Evolutionary conservation across 1,284 basidiomycete species (phyloP), one percentile per base, ranked within the genome.

Genomic region (Farysia itapuensis): DNA sequence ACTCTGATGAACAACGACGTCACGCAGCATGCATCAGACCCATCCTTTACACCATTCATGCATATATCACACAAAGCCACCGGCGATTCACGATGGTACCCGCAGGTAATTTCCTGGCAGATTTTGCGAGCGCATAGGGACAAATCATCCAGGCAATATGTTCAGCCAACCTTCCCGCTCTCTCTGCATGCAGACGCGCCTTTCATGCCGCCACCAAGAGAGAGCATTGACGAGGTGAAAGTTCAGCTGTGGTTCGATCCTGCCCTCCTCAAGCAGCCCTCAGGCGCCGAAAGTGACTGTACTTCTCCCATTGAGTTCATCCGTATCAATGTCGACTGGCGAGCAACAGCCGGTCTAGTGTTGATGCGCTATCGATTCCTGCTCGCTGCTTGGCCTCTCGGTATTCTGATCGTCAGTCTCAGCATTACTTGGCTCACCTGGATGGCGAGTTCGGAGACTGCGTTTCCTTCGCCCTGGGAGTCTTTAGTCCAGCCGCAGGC

Each of bases 131-230:
- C 35, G 31, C 21, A 21, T 5, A 22, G 25, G 22, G 48, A 56
- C n/a, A 42, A 45, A 33, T 25, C 19, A 12, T 12, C 35, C 5
- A 41, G 18, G 9, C 42, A 56, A 29, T 40, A 39, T 8, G 28
- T 37, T 18, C 39, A 43, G 22, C 23, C 44, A 2, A 35, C 36
- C 12, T 35, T 63, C 2, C 46, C 47, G 4, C 39, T 74, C 2
- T 50, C 66, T 28, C 56, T 75, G 20, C 70, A 74, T 32, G 68
- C 61, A 13, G 51, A 44, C 4, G 68, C 72, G 5, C 72, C 72
- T 5, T 75, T 67, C 52, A 63, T 75, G 44, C 66, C 67, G 11
- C 58, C 56, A 8, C 36, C 59, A 5, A 33, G 39, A 11, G 25
- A 34, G 7, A 60, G 57, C 31, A 23, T 61, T 24, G 47, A 56